Evolutionary conservation across 1,284 basidiomycete genomes (phyloP).

Genomic region (Fomitopsis betulina): DNA sequence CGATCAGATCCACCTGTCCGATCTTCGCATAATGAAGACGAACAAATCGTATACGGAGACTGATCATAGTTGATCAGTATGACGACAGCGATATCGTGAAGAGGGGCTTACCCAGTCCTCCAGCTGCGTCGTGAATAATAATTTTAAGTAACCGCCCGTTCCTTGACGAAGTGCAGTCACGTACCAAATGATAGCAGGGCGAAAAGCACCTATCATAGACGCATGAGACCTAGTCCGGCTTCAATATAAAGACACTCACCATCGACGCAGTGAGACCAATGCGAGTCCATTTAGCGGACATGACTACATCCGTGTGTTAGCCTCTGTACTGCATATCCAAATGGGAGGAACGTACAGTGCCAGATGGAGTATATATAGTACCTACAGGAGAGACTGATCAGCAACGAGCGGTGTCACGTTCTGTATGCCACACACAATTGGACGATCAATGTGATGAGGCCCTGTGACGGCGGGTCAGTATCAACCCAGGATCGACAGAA

Average conservation of each 20-base stretch:
- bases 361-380: background rate
- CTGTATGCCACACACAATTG: background rate
- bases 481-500: too few relatives aligned
- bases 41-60: background rate
- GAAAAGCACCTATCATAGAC: background rate
- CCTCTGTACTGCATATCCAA: background rate
- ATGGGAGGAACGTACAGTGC: background rate
- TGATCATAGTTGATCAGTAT: background rate
- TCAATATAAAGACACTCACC: background rate
- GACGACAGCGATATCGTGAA: background rate
- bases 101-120: background rate
- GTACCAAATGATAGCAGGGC: background rate
- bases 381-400: background rate
- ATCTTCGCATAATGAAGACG: background rate
- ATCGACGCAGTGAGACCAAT: background rate
- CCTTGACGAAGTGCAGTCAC: background rate
- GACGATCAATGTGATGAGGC: background rate
- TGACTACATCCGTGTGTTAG: background rate
- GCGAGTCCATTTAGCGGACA: background rate
- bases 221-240: background rate
- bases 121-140: background rate
- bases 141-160: too few relatives aligned
- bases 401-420: background rate
- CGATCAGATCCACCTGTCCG: too few relatives aligned
- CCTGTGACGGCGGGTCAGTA: too few relatives aligned